These are phyloP conservation scores for Debaryomycetaceae sp. DNA, from an alignment of 1,139 yeast genomes.

Conservation along the genomic window DNA sequence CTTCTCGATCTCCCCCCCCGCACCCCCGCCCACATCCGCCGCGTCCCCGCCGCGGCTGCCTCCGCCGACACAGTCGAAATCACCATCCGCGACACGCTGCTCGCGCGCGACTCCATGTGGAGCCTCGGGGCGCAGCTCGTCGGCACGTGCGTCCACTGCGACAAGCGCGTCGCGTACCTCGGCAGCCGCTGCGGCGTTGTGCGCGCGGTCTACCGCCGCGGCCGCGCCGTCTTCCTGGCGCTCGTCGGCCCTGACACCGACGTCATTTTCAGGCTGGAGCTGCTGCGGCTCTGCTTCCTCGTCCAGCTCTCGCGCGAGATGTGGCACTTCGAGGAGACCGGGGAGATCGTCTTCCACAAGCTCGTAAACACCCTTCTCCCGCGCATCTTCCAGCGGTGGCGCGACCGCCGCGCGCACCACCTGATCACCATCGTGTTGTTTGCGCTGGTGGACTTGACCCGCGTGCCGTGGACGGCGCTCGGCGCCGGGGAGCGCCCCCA, in stretches of 20 bases:
- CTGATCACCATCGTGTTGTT: slow-evolving; percentile 85
- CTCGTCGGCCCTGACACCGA: slow-evolving; percentile 74
- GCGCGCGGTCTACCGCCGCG: slow-evolving; percentile 65
- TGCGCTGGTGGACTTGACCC: slow-evolving; percentile 71
- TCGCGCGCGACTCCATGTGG: slow-evolving; percentile 96
- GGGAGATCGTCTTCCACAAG: slow-evolving; percentile 90
- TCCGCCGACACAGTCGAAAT: slow-evolving; percentile 82
- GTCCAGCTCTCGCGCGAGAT: slow-evolving; percentile 90
- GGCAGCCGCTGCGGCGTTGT: slow-evolving; percentile 59
- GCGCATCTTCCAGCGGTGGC: slow-evolving; percentile 83
- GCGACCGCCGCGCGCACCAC: slow-evolving; percentile 82
- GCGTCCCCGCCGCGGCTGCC: slow-evolving; percentile 35
- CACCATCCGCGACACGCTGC: slow-evolving; percentile 71
- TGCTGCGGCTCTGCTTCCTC: slow-evolving; percentile 77
- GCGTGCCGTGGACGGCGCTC: slow-evolving; percentile 50
- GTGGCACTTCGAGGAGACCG: slow-evolving; percentile 98
- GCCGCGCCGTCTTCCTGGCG: slow-evolving; percentile 57
- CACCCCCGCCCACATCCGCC: slow-evolving; percentile 52
- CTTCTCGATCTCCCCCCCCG: slow-evolving; percentile 66
- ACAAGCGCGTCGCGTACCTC: slow-evolving; percentile 62
- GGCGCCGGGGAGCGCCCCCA: slow-evolving; percentile 71
- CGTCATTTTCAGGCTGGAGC: slow-evolving; percentile 82
- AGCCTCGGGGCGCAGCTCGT: slow-evolving; percentile 59
- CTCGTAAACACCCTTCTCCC: slow-evolving; percentile 89
- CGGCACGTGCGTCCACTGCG: slow-evolving; percentile 60